phyloP scores from a whole-genome alignment of 306 rosid species.

The Fragaria ananassa region DNA sequence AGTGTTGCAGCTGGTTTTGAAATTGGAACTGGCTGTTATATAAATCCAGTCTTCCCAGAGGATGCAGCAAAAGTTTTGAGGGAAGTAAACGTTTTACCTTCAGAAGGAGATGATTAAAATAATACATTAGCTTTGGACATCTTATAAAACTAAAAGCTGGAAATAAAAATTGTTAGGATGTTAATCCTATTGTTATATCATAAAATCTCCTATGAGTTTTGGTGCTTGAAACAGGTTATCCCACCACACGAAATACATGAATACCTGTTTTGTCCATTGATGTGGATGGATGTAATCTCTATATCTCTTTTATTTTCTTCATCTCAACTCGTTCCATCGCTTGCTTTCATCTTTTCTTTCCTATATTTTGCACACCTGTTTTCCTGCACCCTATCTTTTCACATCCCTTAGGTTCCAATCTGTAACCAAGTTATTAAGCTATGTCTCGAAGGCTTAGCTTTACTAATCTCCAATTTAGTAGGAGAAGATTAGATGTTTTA shows the following conservation, averaged over 20 bases:
- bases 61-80: conserved; percentile 80
- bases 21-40: conserved; percentile 74
- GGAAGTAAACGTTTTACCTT: conserved; percentile 43
- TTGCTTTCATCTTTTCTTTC: neutral
- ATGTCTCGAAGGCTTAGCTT: neutral
- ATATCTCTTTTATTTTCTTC: neutral
- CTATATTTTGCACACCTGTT: too few species aligned
- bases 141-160: neutral
- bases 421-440: neutral
- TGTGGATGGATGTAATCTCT: neutral
- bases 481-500: neutral
- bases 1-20: conserved; percentile 66
- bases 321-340: neutral
- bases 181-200: neutral
- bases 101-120: neutral
- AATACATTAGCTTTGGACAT: neutral
- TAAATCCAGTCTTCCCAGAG: conserved; percentile 80
- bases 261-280: neutral
- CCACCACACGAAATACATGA: neutral
- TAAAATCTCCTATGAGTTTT: neutral
- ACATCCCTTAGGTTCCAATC: neutral
- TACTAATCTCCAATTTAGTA: neutral
- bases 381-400: neutral
- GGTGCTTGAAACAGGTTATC: neutral
- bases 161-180: neutral